phyloP scores from a whole-genome alignment of 345 rosid species.

The Rhizophora apiculata region DNA sequence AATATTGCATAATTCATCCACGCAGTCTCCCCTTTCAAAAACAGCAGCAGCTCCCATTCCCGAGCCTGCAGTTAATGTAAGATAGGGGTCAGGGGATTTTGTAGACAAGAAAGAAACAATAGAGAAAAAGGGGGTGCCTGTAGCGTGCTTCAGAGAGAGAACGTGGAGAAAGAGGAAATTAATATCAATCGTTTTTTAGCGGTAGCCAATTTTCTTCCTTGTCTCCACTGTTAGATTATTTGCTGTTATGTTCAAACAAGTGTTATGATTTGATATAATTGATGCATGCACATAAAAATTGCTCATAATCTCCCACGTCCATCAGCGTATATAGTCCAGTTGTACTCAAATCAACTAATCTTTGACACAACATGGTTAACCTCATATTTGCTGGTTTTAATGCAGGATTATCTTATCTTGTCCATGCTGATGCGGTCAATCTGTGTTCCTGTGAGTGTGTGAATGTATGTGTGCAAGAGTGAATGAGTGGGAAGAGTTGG shows the following conservation, averaged over 20 bases:
- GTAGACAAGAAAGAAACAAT: too few relatives aligned
- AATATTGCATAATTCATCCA: constrained; percentile 50
- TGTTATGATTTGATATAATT: not conserved
- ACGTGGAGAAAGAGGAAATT: too few relatives aligned
- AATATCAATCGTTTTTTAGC: too few relatives aligned
- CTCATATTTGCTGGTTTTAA: not conserved
- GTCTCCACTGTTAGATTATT: not conserved
- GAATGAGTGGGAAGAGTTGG: not conserved
- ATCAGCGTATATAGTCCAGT: not conserved
- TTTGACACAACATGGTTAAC: not conserved
- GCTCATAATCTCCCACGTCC: not conserved
- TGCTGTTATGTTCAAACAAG: not conserved
- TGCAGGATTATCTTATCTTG: not conserved
- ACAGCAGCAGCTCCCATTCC: constrained; percentile 97
- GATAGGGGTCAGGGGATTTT: not conserved
- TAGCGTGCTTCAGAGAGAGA: too few relatives aligned
- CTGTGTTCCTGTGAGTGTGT: not conserved
- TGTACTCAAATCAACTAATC: not conserved
- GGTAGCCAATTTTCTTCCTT: not conserved
- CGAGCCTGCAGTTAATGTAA: constrained; percentile 40
- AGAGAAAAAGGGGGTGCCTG: too few relatives aligned
- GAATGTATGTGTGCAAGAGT: not conserved
- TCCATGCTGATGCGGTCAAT: too few relatives aligned
- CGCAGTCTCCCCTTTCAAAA: constrained; percentile 72
- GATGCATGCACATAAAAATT: not conserved